Evolutionary conservation across 2,329 filamentous ascomycete species (phyloP), one percentile per base, ranked within the genome.

Genomic region (Clarireedia sp.): DNA sequence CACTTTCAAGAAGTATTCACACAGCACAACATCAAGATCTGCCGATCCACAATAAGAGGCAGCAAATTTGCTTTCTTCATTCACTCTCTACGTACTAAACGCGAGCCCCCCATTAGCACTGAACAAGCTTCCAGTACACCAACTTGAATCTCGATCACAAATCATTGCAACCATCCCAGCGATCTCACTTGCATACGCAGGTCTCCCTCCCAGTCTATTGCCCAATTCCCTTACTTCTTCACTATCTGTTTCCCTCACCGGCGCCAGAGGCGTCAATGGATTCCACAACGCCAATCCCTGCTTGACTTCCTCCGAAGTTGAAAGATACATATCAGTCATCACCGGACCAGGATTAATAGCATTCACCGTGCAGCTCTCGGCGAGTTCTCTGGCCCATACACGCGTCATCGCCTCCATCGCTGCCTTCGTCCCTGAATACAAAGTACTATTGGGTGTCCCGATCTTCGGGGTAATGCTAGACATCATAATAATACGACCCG

Each of bases 321-420:
- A 49, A 10, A 54, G 33, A 50, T 56, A 57, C 55, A 57, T 57
- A 2, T 54, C 36, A 16, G 45, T 54, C 46, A 49, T 49, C 1
- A 54, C 52, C 33, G 52, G 52, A n/a, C 52, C 52, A 3, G 52
- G 45, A 24, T 54, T 54, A 6, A 54, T 44, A 14, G 52, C 24
- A 49, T 54, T 54, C 5, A 49, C 45, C 7, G 45, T 54, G 16
- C 41, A 43, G 7, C 16, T 36, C 10, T 56, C 48, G 9, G 54
- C 49, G 14, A 52, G 36, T 21, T 56, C 48, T 33, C 48, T 46
- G 5, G 48, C 43, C 49, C 48, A 56, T 3, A 48, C 43, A 29
- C 48, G 45, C n/a, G 82, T 85, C 82, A 85, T 85, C 8, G 79
- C 75, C 64, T 86, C 82, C 3, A 86, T 66, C 0, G 82, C 82